These are phyloP conservation scores for Plectosphaerella cucumerina DNA, from an alignment of 2,329 filamentous ascomycete species.

Conservation along the genomic window DNA sequence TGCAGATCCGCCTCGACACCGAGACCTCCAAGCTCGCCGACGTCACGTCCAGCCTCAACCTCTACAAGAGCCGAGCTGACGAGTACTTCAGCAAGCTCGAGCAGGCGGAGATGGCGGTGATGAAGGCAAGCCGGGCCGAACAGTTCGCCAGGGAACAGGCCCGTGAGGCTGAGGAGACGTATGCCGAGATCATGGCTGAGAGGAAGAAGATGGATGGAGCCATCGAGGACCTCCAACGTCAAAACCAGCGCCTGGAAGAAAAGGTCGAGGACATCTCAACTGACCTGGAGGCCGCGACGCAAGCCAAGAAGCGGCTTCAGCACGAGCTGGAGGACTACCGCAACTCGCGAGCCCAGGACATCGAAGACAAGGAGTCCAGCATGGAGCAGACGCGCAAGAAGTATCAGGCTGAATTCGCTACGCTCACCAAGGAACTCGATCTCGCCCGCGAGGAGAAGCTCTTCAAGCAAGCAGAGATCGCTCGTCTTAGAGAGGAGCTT, in stretches of 20 bases:
- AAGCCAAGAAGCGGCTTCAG: slow-evolving; percentile 90
- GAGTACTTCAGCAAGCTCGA: slow-evolving; percentile 98
- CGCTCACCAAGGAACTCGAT: slow-evolving; percentile 87
- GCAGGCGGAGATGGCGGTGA: slow-evolving; percentile 90
- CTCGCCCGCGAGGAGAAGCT: slow-evolving; percentile 84
- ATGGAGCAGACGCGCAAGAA: slow-evolving; percentile 98
- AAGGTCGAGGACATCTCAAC: slow-evolving; percentile 87
- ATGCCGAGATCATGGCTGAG: slow-evolving; percentile 85
- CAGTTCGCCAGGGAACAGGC: slow-evolving; percentile 91
- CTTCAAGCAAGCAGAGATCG: slow-evolving; percentile 83
- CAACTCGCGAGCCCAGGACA: slow-evolving; percentile 89
- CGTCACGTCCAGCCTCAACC: slow-evolving; percentile 73
- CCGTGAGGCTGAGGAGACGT: slow-evolving; percentile 86
- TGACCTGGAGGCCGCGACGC: slow-evolving; percentile 78
- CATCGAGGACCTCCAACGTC: slow-evolving; percentile 85
- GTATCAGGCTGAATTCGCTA: slow-evolving; percentile 89
- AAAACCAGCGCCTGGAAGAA: slow-evolving; percentile 87
- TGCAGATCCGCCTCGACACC: slow-evolving; percentile 88
- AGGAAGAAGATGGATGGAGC: slow-evolving; percentile 83
- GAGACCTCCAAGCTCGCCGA: slow-evolving; percentile 84
- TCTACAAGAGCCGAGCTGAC: slow-evolving; percentile 90
- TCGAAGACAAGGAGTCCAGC: slow-evolving; percentile 93
- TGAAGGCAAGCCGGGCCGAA: slow-evolving; percentile 88
- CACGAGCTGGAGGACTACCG: slow-evolving; percentile 98
- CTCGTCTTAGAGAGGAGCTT: slow-evolving; percentile 87